Base-by-base conservation (phyloP, 805 yeast species). In the Lipomyces mesembrius region DNA sequence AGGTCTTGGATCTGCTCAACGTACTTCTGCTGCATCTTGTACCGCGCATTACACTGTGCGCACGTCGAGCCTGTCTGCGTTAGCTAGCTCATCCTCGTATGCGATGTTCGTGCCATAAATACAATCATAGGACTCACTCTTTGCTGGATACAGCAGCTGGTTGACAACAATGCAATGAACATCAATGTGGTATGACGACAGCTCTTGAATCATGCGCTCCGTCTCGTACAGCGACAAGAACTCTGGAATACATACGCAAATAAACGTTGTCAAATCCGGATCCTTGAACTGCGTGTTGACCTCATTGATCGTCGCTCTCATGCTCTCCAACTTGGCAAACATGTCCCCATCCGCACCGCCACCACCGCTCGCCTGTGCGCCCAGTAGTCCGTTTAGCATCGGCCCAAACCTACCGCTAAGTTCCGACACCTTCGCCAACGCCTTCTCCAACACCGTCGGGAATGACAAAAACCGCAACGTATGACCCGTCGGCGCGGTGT, bases 401-500 rank as follows among this genome's bases (percentile, higher is more conserved):
- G 98, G 98, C 0, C 98, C 99, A 74, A 95, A 85, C 75, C 86
- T 87, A 14, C 93, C 89, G 54, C 94, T 87, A 64, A 95, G 84
- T 74, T 92, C 96, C 74, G 92, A 88, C 77, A 95, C 88, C 76
- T 94, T 95, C 60, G 89, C 88, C 73, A 95, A 83, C 49, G 96
- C 84, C 77, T 91, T 92, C 74, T 92, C 96, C 69, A 95, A 82
- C 2, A 97, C 93, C 35, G 96, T 86, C 51, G 99, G 99, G 75
- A 95, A 86, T 79, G 93, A 97, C 77, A 95, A 83, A 79, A 95
- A 95, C 75, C 99, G 87, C 74, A 95, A 83, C 1, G 99, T 95
- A 79, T 95, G 99, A 49, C 99, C 99, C 0, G 99, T 95, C 74
- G 99, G 99, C 0, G 99, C 99, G n/a, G 99, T 95, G 79, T 95